Evolutionary conservation across 2,329 filamentous ascomycete species (phyloP), one percentile per base, ranked within the genome.

Genomic region (Penicillium sumatraense): DNA sequence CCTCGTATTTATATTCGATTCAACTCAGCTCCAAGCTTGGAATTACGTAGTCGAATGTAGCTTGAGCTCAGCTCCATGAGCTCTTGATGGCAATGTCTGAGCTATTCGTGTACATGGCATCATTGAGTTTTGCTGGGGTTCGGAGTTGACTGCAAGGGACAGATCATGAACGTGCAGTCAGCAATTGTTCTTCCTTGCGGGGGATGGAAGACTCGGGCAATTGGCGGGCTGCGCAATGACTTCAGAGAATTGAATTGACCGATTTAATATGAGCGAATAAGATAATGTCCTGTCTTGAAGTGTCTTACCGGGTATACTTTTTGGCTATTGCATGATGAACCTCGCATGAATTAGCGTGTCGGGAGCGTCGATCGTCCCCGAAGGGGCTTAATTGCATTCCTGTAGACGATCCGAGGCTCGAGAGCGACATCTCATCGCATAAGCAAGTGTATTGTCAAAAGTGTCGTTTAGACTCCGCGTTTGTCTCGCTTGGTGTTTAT

Each of bases 1-100:
- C 13, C 24, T 21, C 21, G 27, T 65, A 63, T 61, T 64, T 65
- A 63, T 65, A 63, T 31, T 51, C 13, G 40, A 59, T 41, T 26
- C 18, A 26, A 29, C 14, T 31, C 29, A 58, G 33, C 55, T 54
- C 35, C 26, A 38, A 41, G 20, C 27, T 13, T 2, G 18, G 10
- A 5, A 51, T 58, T 54, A 58, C 58, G 56, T 56, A 58, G 46
- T 31, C 38, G 11, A 31, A 7, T 16, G 6, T 9, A 51, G 42
- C 24, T 45, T 24, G 13, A 31, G 11, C 7, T 3, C 1, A 53
- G 47, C 27, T 14, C 35, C 38, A 20, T 6, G 8, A 40, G 21
- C 21, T 38, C 5, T 33, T 45, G 11, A 49, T 27, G 13, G 36
- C 20, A 44, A 51, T 59, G 57, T 55, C 53, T 64, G 53, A 57